Percentiles rank a stretch among this genome's conserved stretches.
Evolutionary conservation across 495 filamentous ascomycete genomes (phyloP).

Genomic region (Penicillium egyptiacum): DNA sequence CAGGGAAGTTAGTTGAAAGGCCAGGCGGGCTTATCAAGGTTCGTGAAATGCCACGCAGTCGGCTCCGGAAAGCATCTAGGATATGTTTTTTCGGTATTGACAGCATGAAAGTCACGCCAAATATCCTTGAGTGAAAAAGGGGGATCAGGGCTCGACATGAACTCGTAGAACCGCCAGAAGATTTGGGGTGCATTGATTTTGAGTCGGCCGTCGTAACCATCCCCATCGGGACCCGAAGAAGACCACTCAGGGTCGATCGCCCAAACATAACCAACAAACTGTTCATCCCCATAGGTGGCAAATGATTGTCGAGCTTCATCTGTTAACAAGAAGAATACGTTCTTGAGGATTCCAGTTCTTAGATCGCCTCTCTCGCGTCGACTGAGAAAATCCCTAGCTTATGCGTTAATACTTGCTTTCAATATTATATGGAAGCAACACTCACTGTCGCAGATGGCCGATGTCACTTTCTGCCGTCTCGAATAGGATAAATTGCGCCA

Average conservation of each 20-base stretch:
- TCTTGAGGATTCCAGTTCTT: constrained; percentile 1
- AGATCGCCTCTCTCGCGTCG: constrained; percentile 4
- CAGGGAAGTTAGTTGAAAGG: no score
- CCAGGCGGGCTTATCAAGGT: not conserved
- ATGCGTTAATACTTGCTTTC: not conserved
- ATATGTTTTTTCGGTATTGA: not conserved
- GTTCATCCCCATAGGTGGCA: not conserved
- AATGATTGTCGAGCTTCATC: constrained; percentile 1
- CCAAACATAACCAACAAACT: not conserved
- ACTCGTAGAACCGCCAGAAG: constrained; percentile 6
- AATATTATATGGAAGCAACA: constrained; percentile 4
- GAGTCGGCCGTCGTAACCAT: constrained; percentile 9
- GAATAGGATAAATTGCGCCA: constrained; percentile 5
- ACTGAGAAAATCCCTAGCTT: constrained; percentile 23
- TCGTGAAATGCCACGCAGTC: not conserved
- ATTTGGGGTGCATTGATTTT: not conserved
- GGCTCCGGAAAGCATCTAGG: not conserved
- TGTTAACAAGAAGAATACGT: constrained; percentile 5
- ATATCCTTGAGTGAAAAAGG: constrained; percentile 4
- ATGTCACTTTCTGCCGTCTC: constrained; percentile 2
- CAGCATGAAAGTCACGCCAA: constrained; percentile 3
- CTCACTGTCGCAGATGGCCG: not conserved
- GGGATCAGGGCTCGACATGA: not conserved
- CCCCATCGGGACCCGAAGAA: not conserved
- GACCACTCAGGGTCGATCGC: constrained; percentile 6